phyloP scores from a whole-genome alignment of 2,329 filamentous ascomycete genomes.

The Colletotrichum kahawae region DNA sequence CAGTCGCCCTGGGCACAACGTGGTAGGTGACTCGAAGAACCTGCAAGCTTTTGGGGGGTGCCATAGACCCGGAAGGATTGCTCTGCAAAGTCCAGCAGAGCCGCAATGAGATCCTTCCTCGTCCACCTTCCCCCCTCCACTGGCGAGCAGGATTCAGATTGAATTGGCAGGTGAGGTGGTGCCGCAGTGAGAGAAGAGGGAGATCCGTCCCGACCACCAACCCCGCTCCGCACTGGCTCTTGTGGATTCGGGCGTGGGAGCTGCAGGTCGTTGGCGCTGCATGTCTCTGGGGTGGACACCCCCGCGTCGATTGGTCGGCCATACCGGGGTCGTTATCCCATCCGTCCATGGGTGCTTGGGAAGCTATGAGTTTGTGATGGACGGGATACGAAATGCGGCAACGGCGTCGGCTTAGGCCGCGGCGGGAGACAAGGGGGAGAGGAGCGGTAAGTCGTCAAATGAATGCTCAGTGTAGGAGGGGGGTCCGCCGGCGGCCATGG shows the following conservation, averaged over 20 bases:
- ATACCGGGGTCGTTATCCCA: background rate
- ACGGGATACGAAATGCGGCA: background rate
- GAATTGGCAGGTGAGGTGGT: background rate
- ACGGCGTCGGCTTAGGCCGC: background rate
- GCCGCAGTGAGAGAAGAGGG: background rate
- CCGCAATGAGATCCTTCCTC: background rate
- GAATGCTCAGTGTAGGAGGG: background rate
- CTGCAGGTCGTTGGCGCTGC: background rate
- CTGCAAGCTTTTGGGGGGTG: background rate
- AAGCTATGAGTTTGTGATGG: background rate
- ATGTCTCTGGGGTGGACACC: background rate
- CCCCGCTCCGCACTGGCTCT: background rate
- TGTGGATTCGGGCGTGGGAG: background rate
- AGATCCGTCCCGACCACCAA: background rate
- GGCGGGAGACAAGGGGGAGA: background rate
- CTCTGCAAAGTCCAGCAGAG: background rate
- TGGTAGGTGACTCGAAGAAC: background rate
- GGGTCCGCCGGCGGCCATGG: background rate
- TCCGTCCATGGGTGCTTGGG: background rate
- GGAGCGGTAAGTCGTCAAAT: background rate
- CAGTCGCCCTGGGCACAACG: background rate
- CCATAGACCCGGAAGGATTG: background rate
- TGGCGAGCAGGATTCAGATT: background rate
- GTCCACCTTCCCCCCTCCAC: background rate
- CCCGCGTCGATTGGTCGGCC: background rate